Evolutionary conservation across 306 rosid species (phyloP).

Genomic region (Lithocarpus polystachyus): DNA sequence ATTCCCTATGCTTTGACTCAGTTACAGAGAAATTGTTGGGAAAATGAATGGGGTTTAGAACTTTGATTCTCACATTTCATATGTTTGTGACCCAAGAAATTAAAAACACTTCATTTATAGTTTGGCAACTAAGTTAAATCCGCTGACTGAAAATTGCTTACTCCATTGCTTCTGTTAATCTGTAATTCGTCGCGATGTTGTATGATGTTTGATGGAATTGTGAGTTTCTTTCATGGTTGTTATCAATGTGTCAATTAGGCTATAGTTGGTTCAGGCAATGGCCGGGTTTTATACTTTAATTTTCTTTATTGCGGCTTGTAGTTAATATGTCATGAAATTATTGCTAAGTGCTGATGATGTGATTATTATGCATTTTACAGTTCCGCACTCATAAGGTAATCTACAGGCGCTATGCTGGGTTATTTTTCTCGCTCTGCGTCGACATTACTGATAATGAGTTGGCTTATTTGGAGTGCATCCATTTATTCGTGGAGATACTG

Average conservation of each 20-base stretch:
- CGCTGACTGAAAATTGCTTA: neutral
- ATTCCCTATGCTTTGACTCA: neutral
- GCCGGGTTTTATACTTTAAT: neutral
- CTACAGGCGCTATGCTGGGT: conserved; percentile 94
- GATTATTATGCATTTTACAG: conserved; percentile 42
- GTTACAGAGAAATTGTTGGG: neutral
- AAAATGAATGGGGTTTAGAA: neutral
- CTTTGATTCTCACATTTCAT: neutral
- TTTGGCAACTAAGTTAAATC: neutral
- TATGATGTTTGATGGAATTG: no score
- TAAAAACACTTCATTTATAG: neutral
- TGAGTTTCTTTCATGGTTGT: neutral
- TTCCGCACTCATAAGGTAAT: conserved; percentile 94
- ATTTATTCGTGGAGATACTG: conserved; percentile 90
- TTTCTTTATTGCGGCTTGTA: neutral
- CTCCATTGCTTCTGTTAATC: neutral
- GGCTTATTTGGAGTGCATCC: conserved; percentile 96
- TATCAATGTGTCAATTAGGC: neutral
- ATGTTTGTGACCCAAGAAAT: neutral
- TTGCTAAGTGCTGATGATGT: conserved; percentile 10
- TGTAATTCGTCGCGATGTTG: no score
- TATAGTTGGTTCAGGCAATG: neutral
- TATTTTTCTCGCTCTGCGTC: conserved; percentile 95
- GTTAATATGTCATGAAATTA: neutral
- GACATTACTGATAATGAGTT: conserved; percentile 97